A percentile compares a stretch with the other conserved stretches of the same genome.
phyloP scores from a whole-genome alignment of 805 yeast species.

The Ogataea ramenticola region DNA sequence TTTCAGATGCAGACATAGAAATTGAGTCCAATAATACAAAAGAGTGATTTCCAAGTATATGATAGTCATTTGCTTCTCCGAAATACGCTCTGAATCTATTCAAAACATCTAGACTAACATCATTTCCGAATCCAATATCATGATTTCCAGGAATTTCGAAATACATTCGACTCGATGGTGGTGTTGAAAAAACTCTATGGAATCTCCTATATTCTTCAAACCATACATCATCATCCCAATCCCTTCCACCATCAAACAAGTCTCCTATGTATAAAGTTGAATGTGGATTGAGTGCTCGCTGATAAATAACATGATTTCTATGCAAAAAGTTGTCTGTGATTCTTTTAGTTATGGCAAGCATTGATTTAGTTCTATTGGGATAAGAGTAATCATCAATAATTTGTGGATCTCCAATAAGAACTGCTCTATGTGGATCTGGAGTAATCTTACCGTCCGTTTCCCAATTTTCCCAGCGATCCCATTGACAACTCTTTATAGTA shows the following conservation, averaged over 20 bases:
- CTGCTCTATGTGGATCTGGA: constrained; percentile 4
- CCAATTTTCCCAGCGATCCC: constrained; percentile 70
- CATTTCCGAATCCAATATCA: constrained; percentile 89
- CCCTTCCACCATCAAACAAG: constrained; percentile 90
- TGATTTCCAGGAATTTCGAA: constrained; percentile 79
- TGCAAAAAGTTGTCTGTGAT: constrained; percentile 75
- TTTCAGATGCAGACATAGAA: constrained; percentile 57
- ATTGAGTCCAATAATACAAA: constrained; percentile 76
- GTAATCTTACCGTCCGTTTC: background rate
- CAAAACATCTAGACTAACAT: constrained; percentile 48
- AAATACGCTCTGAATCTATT: constrained; percentile 63
- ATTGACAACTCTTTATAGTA: constrained; percentile 42
- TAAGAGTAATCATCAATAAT: constrained; percentile 84
- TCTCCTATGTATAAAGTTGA: constrained; percentile 81
- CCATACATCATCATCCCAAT: constrained; percentile 71
- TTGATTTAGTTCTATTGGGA: constrained; percentile 51
- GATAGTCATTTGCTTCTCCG: constrained; percentile 58
- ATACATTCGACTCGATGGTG: constrained; percentile 32
- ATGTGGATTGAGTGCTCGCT: constrained; percentile 60
- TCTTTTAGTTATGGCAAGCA: constrained; percentile 48
- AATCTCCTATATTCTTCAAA: constrained; percentile 63
- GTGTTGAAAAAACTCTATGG: constrained; percentile 49
- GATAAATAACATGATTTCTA: constrained; percentile 61
- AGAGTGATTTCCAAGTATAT: constrained; percentile 62
- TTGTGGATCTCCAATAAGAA: constrained; percentile 87